A percentile compares a stretch with the other conserved stretches of the same genome.
Evolutionary conservation across 768 basidiomycete genomes (phyloP).

Genomic region (Cyclocybe cylindracea): DNA sequence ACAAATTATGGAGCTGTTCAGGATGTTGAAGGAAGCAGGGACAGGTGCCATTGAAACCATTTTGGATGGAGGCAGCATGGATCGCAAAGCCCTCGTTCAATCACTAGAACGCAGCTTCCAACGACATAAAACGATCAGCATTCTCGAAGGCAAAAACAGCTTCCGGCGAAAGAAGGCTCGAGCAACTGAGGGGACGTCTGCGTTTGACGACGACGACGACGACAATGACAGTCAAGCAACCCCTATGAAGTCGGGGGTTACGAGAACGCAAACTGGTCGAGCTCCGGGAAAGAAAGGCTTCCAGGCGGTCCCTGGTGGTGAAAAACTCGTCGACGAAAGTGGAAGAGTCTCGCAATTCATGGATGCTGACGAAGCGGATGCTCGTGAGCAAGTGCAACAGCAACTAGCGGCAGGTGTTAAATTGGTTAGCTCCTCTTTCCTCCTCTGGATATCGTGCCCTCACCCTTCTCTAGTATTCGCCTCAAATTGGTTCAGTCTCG

Average conservation of each 20-base stretch:
- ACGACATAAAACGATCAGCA: constrained; percentile 80
- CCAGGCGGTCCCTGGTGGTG: constrained; percentile 32
- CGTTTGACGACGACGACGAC: constrained; percentile 37
- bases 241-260: constrained; percentile 53
- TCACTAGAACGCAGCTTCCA: constrained; percentile 82
- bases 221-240: constrained; percentile 57
- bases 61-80: constrained; percentile 69
- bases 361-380: constrained; percentile 85
- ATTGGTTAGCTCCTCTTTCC: constrained; percentile 47
- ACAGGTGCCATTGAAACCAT: constrained; percentile 70
- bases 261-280: constrained; percentile 30
- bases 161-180: constrained; percentile 29
- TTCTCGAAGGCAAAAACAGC: constrained; percentile 72
- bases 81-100: constrained; percentile 79
- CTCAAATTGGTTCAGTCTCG: constrained; percentile 57
- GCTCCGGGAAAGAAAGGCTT: constrained; percentile 29
- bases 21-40: constrained; percentile 87
- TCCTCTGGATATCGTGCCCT: constrained; percentile 1
- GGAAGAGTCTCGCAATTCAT: constrained; percentile 81
- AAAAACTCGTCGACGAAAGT: constrained; percentile 40
- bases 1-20: constrained; percentile 91
- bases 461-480: constrained; percentile 54
- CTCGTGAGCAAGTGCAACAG: constrained; percentile 85
- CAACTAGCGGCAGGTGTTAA: constrained; percentile 76
- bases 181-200: constrained; percentile 15